Evolutionary conservation across 2,329 filamentous ascomycete genomes (phyloP), one percentile per base, ranked within the genome.

Genomic region (Daldinia eschscholtzii): DNA sequence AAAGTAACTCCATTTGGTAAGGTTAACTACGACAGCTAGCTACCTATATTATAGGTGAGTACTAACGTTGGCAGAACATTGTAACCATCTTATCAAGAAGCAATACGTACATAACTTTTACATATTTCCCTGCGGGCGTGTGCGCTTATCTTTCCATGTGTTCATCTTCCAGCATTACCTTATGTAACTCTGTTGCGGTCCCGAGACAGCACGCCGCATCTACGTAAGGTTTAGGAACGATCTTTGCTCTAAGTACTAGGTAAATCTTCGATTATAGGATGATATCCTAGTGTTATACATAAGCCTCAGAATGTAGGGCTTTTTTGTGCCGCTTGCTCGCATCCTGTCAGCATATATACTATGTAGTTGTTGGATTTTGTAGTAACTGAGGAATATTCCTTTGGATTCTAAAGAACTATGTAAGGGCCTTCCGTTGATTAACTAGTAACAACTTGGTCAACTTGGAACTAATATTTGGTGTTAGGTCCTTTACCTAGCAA

Each of bases 1-100:
- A 68, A 61, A 65, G 64, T 70, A 72, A 72, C 70, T 72, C 70
- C 64, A 72, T 71, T 18, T 33, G 44, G 64, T 50, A 67, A 59
- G 48, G 61, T 57, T 63, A 23, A 23, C 20, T 23, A 23, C 20
- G 20, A 23, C 2, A 23, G 20, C 20, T 1, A 48, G 48, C 61
- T 46, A n/a, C n/a, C n/a, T n/a, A n/a, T n/a, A n/a, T n/a, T n/a
- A n/a, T n/a, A n/a, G n/a, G n/a, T n/a, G n/a, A n/a, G n/a, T n/a
- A n/a, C n/a, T 13, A 39, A 15, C 35, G 20, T 23, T 23, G 20
- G 20, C 20, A 23, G 20, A 23, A 23, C 20, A 23, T 23, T 23
- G 30, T 13, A 46, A 68, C 46, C 53, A n/a, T 37, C 52, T 55
- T 55, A 41, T 46, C 30, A 44, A 60, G 20, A 30, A 57, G n/a